A percentile compares a stretch with the other conserved stretches of the same genome.
Conservation (phyloP, 352 stramenopile species). For the Stramenopiles sp. region DNA sequence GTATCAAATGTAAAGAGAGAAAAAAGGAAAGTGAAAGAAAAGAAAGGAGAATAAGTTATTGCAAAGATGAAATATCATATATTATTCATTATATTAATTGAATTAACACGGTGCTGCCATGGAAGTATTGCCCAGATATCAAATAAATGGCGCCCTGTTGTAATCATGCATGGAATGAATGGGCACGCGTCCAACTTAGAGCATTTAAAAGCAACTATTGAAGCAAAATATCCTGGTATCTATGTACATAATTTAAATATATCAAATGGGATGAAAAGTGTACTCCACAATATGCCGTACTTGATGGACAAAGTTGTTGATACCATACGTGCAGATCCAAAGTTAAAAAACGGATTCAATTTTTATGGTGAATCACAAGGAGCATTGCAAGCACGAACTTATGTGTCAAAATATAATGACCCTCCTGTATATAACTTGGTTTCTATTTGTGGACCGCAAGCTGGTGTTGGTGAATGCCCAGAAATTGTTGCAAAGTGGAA, state of each 20-base stretch:
- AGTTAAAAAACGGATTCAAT: slow-evolving; percentile 69
- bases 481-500: slow-evolving; percentile 44
- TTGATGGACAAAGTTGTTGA: slow-evolving; percentile 63
- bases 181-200: not conserved
- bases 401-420: slow-evolving; percentile 74
- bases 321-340: slow-evolving; percentile 44
- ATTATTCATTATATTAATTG: too few relatives aligned
- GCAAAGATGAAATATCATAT: too few relatives aligned
- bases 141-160: not conserved
- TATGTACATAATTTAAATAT: not conserved
- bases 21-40: too few relatives aligned
- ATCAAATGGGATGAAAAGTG: not conserved
- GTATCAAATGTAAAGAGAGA: too few relatives aligned
- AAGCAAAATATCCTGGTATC: not conserved
- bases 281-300: not conserved
- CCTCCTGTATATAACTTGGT: slow-evolving; percentile 67
- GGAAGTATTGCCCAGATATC: slow-evolving; percentile 18
- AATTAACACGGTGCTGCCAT: too few relatives aligned
- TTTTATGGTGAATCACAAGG: slow-evolving; percentile 74
- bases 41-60: too few relatives aligned
- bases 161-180: not conserved
- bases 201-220: not conserved
- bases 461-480: slow-evolving; percentile 61
- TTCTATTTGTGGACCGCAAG: slow-evolving; percentile 68
- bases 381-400: slow-evolving; percentile 74